Evolutionary conservation across 164 flowering plant species (phyloP), one percentile per base, ranked within the genome.

Genomic region (Pachysandra terminalis): DNA sequence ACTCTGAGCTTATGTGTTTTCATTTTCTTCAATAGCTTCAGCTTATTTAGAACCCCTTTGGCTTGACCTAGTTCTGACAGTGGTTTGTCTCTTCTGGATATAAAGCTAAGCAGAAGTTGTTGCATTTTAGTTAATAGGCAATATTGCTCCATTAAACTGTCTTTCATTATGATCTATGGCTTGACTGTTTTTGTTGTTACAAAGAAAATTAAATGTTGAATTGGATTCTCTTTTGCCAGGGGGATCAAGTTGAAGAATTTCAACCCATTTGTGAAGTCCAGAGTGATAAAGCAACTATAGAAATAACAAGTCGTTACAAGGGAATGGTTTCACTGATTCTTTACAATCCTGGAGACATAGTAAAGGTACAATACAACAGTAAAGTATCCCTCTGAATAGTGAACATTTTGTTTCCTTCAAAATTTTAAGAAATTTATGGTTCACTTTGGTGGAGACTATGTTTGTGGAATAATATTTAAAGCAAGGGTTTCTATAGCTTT

Each of bases 261-360:
- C 94, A 95, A 73, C 93, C 82, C 40, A 88, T 96, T 66, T 96
- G 99, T 82, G 98, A 90, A 79, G 99, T 96, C 65, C 99, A 96
- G 77, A 96, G 99, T 80, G 99, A 96, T 79, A 96, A 96, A 87
- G 99, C 99, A 61, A 96, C 97, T 15, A 93, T 96, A 7, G 98
- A 96, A 78, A 96, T 96, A 66, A 96, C 98, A n/a, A 96, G 99
- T 63, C 97, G 97, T 14, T 96, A 87, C 82, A 85, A 80, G 75
- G 99, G 99, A 70, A 85, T 74, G 70, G 85, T 96, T 80, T 71
- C 76, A 48, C 71, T 85, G 65, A 53, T 87, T 80, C 80, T 86
- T n/a, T 79, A 87, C 80, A 76, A 35, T 76, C 91, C 99, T 61
- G 96, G 99, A 45, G 83, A 87, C 59, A 89, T 90, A 65, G 91